These are phyloP conservation scores for Aegilops speltoides DNA, from an alignment of 176 grass and related monocot genomes.

Conservation along the genomic window DNA sequence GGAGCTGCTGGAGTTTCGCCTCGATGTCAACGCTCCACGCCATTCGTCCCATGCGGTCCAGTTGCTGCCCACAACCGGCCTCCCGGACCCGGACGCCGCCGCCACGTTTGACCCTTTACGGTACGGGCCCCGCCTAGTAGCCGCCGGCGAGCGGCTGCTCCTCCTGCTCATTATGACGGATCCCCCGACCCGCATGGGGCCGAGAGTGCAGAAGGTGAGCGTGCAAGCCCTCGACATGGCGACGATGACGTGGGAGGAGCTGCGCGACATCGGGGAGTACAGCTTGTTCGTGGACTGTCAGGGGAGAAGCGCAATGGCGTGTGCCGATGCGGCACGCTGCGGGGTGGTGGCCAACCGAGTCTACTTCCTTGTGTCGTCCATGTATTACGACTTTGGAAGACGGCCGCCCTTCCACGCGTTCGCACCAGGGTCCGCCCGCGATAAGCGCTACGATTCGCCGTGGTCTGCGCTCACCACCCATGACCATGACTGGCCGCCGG, in stretches of 20 bases:
- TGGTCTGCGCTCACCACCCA: no score
- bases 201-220: not conserved
- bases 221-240: not conserved
- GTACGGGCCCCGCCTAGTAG: not conserved
- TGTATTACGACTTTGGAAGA: not conserved
- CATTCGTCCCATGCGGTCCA: not conserved
- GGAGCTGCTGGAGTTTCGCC: slow-evolving; percentile 10
- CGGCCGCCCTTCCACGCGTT: not conserved
- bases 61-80: not conserved
- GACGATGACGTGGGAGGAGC: slow-evolving; percentile 8
- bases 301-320: slow-evolving; percentile 3
- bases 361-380: not conserved
- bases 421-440: not conserved
- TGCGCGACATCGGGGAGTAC: not conserved
- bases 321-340: not conserved
- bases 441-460: not conserved
- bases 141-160: not conserved
- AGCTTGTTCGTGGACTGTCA: slow-evolving; percentile 17
- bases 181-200: no score
- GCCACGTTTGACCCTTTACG: not conserved
- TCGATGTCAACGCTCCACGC: not conserved
- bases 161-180: not conserved
- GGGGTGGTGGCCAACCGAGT: not conserved
- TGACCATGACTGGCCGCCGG: not conserved
- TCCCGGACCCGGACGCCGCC: not conserved